Percentiles rank a stretch among this genome's conserved stretches.
phyloP scores from a whole-genome alignment of 2,329 filamentous ascomycete genomes.

The Coniochaeta sp. region DNA sequence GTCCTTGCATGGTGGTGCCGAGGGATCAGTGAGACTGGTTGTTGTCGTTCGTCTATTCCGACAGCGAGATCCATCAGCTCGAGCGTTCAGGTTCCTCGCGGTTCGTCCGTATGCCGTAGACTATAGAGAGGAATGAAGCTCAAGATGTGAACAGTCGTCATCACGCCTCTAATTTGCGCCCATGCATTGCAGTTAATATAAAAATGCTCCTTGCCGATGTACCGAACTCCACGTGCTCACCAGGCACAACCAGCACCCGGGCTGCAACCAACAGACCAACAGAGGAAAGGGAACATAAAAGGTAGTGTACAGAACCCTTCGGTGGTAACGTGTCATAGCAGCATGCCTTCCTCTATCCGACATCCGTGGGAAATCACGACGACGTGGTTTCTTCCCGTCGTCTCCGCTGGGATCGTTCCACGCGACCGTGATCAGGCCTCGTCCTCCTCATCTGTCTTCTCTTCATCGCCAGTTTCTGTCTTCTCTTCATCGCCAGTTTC shows the following conservation, averaged over 20 bases:
- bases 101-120: neutral
- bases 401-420: neutral
- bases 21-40: neutral
- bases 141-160: neutral
- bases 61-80: neutral
- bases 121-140: neutral
- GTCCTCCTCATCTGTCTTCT: neutral
- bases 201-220: conserved; percentile 2
- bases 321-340: conserved; percentile 9
- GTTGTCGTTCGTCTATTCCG: neutral
- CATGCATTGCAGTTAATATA: conserved; percentile 1
- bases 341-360: neutral
- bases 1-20: neutral
- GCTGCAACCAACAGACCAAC: neutral
- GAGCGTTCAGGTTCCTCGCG: neutral
- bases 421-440: neutral
- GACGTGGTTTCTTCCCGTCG: neutral
- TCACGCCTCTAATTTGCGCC: neutral
- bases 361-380: neutral
- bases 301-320: neutral
- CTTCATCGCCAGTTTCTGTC: too few relatives aligned
- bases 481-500: too few relatives aligned
- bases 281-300: neutral
- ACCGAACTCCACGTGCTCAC: conserved; percentile 6
- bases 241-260: neutral